Base-by-base conservation (phyloP, 805 yeast species). In the Wickerhamomyces tratensis region DNA sequence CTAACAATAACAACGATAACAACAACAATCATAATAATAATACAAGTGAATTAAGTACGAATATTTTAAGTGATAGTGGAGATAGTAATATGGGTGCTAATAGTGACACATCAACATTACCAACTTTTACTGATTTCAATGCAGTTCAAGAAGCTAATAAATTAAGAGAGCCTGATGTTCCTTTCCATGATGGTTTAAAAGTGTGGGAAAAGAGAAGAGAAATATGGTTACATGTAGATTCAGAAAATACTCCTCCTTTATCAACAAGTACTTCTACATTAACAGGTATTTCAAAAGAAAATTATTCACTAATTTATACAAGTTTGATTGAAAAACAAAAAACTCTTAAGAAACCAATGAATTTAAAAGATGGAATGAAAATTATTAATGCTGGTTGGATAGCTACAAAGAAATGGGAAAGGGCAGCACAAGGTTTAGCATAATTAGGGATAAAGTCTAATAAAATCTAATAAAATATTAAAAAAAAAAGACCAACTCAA, bases 311-410 rank as follows among this genome's bases (percentile, higher is more conserved):
- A 20, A 72, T 91, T 9, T 91, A 87, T 60, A 72, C 72, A 43
- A 74, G 74, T 48, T 65, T 91, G 51, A 82, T 89, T 27, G 75
- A 81, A 37, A 81, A 82, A 53, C 80, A 81, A 34, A 78, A 79
- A 51, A 70, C 76, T 7, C 69, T 91, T 52, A 80, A 77, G 52
- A 68, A 68, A 43, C 85, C 88, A 13, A 67, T 91, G 62, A 86
- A 85, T 59, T 71, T 91, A 52, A 69, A 67, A 44, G 95, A 87
- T 57, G 77, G 84, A 36, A 57, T 87, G 41, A 72, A 73, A 49
- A 74, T 89, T 25, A 72, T 89, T 36, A 79, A 86, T 52, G 76
- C 83, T 5, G 96, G 96, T 15, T 89, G 98, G 98, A 71, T 73
- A 13, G 80, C 78, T 46, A 77, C 77, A 25, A 86, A 81, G 40